Conservation (phyloP, 352 stramenopile species). For the Globisporangium cederbergense region DNA sequence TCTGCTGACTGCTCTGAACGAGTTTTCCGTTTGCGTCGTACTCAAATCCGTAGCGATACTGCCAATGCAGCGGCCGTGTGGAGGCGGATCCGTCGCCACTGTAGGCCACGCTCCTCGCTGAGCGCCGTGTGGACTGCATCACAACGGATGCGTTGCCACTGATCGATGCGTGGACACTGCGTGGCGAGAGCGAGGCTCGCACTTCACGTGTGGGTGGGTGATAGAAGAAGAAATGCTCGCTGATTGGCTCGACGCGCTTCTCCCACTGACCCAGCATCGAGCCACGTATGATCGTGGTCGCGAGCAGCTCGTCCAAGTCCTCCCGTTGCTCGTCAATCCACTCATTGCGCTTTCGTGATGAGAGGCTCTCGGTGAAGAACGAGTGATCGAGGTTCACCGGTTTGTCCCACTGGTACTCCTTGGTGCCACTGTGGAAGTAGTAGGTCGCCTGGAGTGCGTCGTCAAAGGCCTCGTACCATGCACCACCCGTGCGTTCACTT, state of each 20-base stretch:
- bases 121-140: slow-evolving; percentile 21
- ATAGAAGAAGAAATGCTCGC: slow-evolving; percentile 68
- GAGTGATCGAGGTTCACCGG: slow-evolving; percentile 29
- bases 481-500: neutral
- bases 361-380: slow-evolving; percentile 40
- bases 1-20: slow-evolving; percentile 22
- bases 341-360: slow-evolving; percentile 32
- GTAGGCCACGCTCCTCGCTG: slow-evolving; percentile 24
- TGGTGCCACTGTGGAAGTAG: slow-evolving; percentile 71
- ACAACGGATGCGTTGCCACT: slow-evolving; percentile 10
- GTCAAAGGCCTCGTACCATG: slow-evolving; percentile 79
- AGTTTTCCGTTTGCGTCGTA: slow-evolving; percentile 41
- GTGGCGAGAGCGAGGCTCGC: slow-evolving; percentile 54
- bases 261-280: slow-evolving; percentile 57
- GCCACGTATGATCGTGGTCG: slow-evolving; percentile 23
- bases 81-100: neutral
- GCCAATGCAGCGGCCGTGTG: slow-evolving; percentile 57
- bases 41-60: slow-evolving; percentile 75
- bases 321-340: slow-evolving; percentile 53
- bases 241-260: slow-evolving; percentile 56
- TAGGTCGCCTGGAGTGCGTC: slow-evolving; percentile 62
- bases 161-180: slow-evolving; percentile 40
- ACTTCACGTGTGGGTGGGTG: slow-evolving; percentile 44
- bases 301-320: slow-evolving; percentile 30
- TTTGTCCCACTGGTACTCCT: slow-evolving; percentile 76